These are phyloP conservation scores for Populus hybrid DNA, from an alignment of 441 rosid species.

Conservation along the genomic window DNA sequence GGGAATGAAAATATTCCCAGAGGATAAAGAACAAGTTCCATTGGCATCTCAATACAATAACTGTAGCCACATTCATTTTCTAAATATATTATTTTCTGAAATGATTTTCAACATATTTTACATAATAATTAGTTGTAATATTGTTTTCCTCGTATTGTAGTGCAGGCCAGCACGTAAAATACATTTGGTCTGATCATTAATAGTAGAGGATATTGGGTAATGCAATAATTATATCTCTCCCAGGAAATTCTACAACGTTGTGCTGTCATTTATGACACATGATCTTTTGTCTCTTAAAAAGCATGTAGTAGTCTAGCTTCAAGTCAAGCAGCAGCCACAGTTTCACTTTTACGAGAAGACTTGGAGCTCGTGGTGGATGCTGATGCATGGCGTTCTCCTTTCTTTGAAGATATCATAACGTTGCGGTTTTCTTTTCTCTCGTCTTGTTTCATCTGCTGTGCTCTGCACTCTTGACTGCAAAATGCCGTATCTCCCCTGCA, in stretches of 20 bases:
- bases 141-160: not conserved
- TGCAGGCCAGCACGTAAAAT: not conserved
- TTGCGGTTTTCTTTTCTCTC: slow-evolving; percentile 37
- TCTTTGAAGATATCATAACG: slow-evolving; percentile 14
- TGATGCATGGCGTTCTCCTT: slow-evolving; percentile 19
- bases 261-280: not conserved
- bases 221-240: not conserved
- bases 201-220: not conserved
- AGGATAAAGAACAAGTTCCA: not conserved
- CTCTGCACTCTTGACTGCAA: slow-evolving; percentile 69
- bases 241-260: not conserved
- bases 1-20: too few relatives aligned
- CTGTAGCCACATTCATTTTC: not conserved
- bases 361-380: slow-evolving; percentile 1
- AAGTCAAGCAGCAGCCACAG: slow-evolving; percentile 27
- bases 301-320: not conserved
- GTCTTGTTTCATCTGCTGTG: slow-evolving; percentile 49
- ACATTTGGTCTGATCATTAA: not conserved
- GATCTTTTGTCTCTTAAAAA: not conserved
- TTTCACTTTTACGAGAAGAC: slow-evolving; percentile 21
- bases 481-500: slow-evolving; percentile 67
- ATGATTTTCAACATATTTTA: not conserved
- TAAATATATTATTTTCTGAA: not conserved
- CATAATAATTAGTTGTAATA: not conserved
- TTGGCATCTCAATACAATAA: not conserved